Base-by-base conservation (phyloP, 2,329 filamentous ascomycete species). In the Colletotrichum sp. region DNA sequence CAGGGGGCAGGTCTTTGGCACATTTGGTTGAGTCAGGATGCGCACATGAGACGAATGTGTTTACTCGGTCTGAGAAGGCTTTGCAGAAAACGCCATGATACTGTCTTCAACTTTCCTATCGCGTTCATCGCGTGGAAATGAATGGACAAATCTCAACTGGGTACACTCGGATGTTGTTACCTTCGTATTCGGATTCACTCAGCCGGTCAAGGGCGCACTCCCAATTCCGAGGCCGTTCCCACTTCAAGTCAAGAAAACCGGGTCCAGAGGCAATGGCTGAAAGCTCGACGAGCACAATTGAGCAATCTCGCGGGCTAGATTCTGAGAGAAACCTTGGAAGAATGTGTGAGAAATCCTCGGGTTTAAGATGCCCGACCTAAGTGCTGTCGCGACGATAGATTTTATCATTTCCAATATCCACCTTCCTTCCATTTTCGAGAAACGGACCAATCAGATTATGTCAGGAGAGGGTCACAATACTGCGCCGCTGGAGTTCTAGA, bases 141-240 rank as follows among this genome's bases (percentile, higher is more conserved):
- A 13, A 52, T 22, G 44, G 4, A 22, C 11, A 52, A 13, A 13
- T 22, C 19, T 22, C 11, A 52, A 22, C 8, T n/a, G n/a, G 44
- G n/a, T 0, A 52, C 4, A 8, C 44, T 22, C 44, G 11, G 0
- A 22, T 13, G 0, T 22, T 52, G n/a, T 13, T 52, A 1, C 16
- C n/a, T 52, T 52, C 44, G 44, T 52, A 52, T 52, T 52, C 44
- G 44, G 44, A 52, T 52, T 52, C 44, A 52, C 44, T 52, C n/a
- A 25, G 11, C 44, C 44, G 44, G 44, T 22, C 44, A 52, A 52
- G 12, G 44, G 44, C n/a, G n/a, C n/a, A 52, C 11, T 52, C 44
- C 44, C 0, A 25, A 13, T 22, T 52, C 44, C n/a, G 44, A 52
- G 44, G 44, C 44, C 11, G 44, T 52, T 52, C n/a, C n/a, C 44